Percentiles rank a stretch among this genome's conserved stretches.
Evolutionary conservation across 331 rosid species (phyloP).

Genomic region (Ulmus americana): DNA sequence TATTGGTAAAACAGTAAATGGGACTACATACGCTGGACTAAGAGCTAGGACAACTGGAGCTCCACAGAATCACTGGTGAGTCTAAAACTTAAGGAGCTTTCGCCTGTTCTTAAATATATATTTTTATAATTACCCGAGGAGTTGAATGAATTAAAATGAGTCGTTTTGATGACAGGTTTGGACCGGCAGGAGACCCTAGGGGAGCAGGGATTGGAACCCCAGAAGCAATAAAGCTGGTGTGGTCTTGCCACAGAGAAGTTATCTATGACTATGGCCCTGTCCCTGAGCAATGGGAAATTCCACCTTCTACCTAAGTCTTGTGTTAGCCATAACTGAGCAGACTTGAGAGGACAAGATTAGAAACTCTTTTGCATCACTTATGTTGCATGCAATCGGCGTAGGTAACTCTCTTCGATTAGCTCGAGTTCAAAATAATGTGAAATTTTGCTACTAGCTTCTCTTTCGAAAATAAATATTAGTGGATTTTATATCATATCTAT

Average conservation of each 20-base stretch:
- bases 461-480: too few relatives aligned
- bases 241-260: conserved; percentile 95
- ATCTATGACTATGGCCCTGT: conserved; percentile 79
- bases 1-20: conserved; percentile 75
- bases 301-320: conserved; percentile 53
- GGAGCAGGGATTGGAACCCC: conserved; percentile 99
- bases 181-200: conserved; percentile 89
- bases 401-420: too few relatives aligned
- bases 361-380: conserved; percentile 3
- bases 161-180: conserved; percentile 54
- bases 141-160: neutral
- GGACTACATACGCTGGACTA: conserved; percentile 85
- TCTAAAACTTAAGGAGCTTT: neutral
- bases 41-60: conserved; percentile 96
- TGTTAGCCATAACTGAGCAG: neutral
- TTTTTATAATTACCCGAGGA: neutral
- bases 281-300: conserved; percentile 53
- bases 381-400: too few relatives aligned
- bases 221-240: conserved; percentile 90
- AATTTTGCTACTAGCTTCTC: too few relatives aligned
- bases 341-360: conserved; percentile 7
- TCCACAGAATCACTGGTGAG: conserved; percentile 88
- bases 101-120: neutral
- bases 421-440: too few relatives aligned
- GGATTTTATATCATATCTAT: too few relatives aligned